Percentiles rank a stretch among this genome's conserved stretches.
Conservation (phyloP, 2,329 filamentous ascomycete species). For the Cadophora gregata region DNA sequence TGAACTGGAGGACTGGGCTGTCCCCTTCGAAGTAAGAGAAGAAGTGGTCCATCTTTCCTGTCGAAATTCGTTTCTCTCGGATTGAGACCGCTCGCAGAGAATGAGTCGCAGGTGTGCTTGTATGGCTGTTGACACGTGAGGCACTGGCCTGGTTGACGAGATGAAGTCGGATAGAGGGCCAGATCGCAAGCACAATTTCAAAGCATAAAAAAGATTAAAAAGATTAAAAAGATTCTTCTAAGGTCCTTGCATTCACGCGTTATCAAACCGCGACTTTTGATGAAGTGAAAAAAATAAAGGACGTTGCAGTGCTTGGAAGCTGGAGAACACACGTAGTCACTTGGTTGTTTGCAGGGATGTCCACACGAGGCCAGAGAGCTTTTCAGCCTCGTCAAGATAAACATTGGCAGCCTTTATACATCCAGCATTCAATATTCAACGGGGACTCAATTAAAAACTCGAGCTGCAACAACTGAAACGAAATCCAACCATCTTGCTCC, state of each 20-base stretch:
- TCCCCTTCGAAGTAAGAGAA: conserved; percentile 33
- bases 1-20: conserved; percentile 34
- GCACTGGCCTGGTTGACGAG: not conserved
- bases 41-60: conserved; percentile 28
- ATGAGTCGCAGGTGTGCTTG: not conserved
- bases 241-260: not conserved
- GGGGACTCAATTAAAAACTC: too few species aligned
- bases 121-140: conserved; percentile 7
- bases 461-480: not conserved
- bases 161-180: not conserved
- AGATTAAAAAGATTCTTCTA: not conserved
- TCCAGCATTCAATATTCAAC: not conserved
- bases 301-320: not conserved
- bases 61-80: not conserved
- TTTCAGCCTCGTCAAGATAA: conserved; percentile 37
- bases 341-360: conserved; percentile 8
- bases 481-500: not conserved
- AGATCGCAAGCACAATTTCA: not conserved
- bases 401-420: conserved; percentile 1
- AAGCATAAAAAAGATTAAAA: not conserved
- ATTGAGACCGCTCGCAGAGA: not conserved
- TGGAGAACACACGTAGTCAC: not conserved
- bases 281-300: not conserved
- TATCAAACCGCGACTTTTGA: not conserved
- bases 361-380: conserved; percentile 7